Evolutionary conservation across 768 basidiomycete species (phyloP).

Genomic region (Phanerochaete sordida): DNA sequence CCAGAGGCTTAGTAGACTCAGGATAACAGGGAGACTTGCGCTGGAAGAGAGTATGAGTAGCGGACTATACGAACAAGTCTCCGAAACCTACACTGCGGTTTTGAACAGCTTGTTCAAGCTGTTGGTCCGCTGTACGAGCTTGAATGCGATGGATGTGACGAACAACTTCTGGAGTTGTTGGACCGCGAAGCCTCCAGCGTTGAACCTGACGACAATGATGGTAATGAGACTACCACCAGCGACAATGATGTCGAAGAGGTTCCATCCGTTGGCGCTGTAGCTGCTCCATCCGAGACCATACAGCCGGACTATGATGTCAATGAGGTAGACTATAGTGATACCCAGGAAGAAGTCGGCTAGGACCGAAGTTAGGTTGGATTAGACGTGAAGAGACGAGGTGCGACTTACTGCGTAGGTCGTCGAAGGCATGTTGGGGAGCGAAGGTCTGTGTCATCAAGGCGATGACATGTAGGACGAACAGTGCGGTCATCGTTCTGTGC

Average conservation of each 20-base stretch:
- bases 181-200: constrained; percentile 43
- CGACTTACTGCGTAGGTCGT: constrained; percentile 62
- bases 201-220: constrained; percentile 67
- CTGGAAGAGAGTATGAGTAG: constrained; percentile 34
- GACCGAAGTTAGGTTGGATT: no score
- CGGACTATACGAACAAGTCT: no score
- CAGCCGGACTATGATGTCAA: constrained; percentile 77
- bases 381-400: no score
- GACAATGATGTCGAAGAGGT: constrained; percentile 82
- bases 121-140: constrained; percentile 86
- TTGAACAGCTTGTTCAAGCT: constrained; percentile 95
- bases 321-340: constrained; percentile 65
- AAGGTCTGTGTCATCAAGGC: constrained; percentile 86
- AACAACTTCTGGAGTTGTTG: constrained; percentile 86
- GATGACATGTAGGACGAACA: constrained; percentile 80
- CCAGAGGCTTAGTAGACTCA: constrained; percentile 86
- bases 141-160: constrained; percentile 89
- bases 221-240: constrained; percentile 81
- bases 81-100: constrained; percentile 88
- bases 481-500: constrained; percentile 71
- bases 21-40: constrained; percentile 80
- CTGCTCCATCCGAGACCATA: constrained; percentile 81
- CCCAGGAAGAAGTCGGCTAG: constrained; percentile 77
- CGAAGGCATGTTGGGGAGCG: constrained; percentile 42
- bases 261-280: constrained; percentile 93